phyloP scores from a whole-genome alignment of 2,329 filamentous ascomycete species.

The Aspergillus versicolor region DNA sequence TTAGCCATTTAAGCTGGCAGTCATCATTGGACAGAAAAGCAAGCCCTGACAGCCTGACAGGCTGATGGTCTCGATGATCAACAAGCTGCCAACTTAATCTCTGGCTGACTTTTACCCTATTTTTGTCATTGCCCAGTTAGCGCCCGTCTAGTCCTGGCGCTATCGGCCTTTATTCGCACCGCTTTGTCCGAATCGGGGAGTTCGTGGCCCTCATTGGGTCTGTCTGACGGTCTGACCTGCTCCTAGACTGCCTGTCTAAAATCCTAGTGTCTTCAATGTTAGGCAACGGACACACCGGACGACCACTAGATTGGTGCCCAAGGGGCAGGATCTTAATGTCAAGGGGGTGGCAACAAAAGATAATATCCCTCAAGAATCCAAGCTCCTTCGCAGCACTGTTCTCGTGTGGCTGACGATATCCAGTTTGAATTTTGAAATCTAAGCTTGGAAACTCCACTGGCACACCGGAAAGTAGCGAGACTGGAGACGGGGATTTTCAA shows the following conservation, averaged over 20 bases:
- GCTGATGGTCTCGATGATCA: slow-evolving; percentile 5
- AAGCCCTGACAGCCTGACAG: slow-evolving; percentile 3
- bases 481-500: slow-evolving; percentile 5
- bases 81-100: slow-evolving; percentile 5
- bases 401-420: neutral
- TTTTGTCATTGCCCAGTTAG: slow-evolving; percentile 7
- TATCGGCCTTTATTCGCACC: slow-evolving; percentile 4
- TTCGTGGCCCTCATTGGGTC: neutral
- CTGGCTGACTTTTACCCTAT: slow-evolving; percentile 4
- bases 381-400: neutral
- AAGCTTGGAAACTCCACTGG: neutral
- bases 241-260: slow-evolving; percentile 6
- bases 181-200: slow-evolving; percentile 2
- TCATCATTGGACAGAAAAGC: slow-evolving; percentile 1
- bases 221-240: neutral
- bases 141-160: slow-evolving; percentile 5
- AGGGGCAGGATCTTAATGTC: neutral
- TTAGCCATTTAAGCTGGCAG: neutral
- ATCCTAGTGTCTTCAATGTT: slow-evolving; percentile 8
- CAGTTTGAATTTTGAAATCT: neutral
- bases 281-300: neutral
- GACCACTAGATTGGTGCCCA: slow-evolving; percentile 9
- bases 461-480: neutral
- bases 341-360: neutral
- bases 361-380: neutral